Evolutionary conservation across 805 yeast genomes (phyloP).

Genomic region (Yarrowia osloensis): DNA sequence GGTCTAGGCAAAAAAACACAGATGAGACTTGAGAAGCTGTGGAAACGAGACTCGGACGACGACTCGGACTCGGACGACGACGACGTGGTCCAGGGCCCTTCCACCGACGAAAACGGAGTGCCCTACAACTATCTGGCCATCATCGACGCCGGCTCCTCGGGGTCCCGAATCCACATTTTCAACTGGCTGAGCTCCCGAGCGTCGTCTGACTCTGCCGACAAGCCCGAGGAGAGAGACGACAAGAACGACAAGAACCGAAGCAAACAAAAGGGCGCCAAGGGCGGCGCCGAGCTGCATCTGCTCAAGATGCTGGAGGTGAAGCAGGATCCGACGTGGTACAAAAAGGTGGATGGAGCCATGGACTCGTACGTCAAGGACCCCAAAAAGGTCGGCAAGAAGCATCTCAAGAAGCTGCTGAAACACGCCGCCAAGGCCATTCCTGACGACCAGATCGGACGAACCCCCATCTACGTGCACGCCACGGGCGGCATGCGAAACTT

Average conservation of each 20-base stretch:
- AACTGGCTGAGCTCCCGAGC: constrained; percentile 41
- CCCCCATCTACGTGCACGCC: constrained; percentile 81
- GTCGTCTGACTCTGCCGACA: too few relatives aligned
- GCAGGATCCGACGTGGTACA: constrained; percentile 55
- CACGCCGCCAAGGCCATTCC: constrained; percentile 23
- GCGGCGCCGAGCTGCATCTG: constrained; percentile 9
- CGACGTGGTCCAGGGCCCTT: constrained; percentile 8
- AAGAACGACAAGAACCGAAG: constrained; percentile 20
- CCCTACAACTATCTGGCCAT: constrained; percentile 50
- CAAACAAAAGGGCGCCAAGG: constrained; percentile 24
- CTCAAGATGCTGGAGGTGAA: constrained; percentile 32
- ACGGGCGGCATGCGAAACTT: constrained; percentile 96
- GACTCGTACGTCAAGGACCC: constrained; percentile 54
- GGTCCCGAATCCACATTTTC: constrained; percentile 81
- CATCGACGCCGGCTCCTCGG: constrained; percentile 90
- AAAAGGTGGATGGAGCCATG: constrained; percentile 80
- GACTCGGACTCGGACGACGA: constrained; percentile 13
- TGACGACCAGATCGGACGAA: constrained; percentile 11
- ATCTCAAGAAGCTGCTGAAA: constrained; percentile 48
- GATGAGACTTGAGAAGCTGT: neutral
- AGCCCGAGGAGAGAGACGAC: neutral
- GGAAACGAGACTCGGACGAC: constrained; percentile 2
- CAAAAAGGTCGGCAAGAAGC: constrained; percentile 64
- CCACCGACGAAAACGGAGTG: constrained; percentile 4
- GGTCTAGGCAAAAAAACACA: neutral